phyloP scores from a whole-genome alignment of 2,329 filamentous ascomycete genomes.

The Bimuria novae-zelandiae region DNA sequence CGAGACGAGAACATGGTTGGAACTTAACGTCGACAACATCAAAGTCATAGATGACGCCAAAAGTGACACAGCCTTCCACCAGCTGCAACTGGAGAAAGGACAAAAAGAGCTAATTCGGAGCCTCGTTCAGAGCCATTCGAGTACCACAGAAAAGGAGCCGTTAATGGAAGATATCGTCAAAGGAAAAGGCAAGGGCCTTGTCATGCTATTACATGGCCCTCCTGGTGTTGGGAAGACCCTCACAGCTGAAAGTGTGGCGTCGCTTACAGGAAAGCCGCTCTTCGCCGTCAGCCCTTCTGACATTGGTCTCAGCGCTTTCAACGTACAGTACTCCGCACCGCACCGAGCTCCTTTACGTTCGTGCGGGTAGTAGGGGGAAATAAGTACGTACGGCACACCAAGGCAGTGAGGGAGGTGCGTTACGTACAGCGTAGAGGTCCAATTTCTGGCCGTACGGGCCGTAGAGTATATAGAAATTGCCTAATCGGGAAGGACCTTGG shows the following conservation, averaged over 20 bases:
- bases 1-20: conserved; percentile 9
- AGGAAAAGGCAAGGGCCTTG: conserved; percentile 16
- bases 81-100: conserved; percentile 6
- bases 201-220: conserved; percentile 10
- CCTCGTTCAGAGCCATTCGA: conserved; percentile 16
- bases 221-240: conserved; percentile 16
- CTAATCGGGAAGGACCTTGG: no score
- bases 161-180: conserved; percentile 30
- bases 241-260: conserved; percentile 12
- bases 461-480: no score
- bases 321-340: no score
- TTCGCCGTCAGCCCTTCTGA: conserved; percentile 33
- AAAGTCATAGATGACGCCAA: conserved; percentile 5
- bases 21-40: conserved; percentile 11
- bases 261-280: conserved; percentile 6
- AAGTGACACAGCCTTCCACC: conserved; percentile 12
- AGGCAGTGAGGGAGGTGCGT: no score
- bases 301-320: conserved; percentile 53
- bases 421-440: no score
- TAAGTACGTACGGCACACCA: no score
- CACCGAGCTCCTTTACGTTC: no score
- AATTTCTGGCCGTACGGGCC: no score
- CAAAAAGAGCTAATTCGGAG: conserved; percentile 12
- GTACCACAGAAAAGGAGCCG: conserved; percentile 12
- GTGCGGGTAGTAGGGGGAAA: no score